Percentiles rank a stretch among this genome's conserved stretches.
These are phyloP conservation scores for Geotrichum klebahnii DNA, from an alignment of 1,139 yeast genomes.

Conservation along the genomic window DNA sequence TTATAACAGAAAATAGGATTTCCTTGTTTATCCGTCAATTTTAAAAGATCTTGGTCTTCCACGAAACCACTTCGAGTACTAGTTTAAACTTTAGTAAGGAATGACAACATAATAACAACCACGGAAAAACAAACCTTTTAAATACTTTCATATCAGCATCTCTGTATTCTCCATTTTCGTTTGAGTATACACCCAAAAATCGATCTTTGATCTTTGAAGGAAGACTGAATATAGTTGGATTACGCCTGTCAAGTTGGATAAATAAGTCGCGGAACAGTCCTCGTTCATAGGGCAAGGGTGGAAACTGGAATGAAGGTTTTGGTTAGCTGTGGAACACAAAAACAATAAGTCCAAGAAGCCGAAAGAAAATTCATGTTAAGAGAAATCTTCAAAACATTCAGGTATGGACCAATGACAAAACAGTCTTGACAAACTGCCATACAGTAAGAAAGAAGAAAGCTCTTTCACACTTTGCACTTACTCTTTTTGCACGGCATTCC, in stretches of 20 bases:
- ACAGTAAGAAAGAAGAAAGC: neutral
- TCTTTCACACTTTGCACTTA: slow-evolving; percentile 13
- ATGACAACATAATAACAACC: neutral
- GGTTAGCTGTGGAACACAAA: neutral
- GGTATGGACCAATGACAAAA: too few relatives aligned
- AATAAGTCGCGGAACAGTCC: slow-evolving; percentile 62
- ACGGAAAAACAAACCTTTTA: slow-evolving; percentile 34
- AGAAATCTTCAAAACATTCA: too few relatives aligned
- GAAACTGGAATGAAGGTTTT: slow-evolving; percentile 31
- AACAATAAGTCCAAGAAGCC: too few relatives aligned
- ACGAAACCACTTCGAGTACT: slow-evolving; percentile 37
- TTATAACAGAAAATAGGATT: slow-evolving; percentile 65
- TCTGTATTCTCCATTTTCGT: slow-evolving; percentile 65
- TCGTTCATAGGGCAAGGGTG: slow-evolving; percentile 36
- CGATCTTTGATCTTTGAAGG: slow-evolving; percentile 69
- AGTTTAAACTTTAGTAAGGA: neutral
- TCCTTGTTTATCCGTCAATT: slow-evolving; percentile 61
- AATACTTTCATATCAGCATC: slow-evolving; percentile 55
- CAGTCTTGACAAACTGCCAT: too few relatives aligned
- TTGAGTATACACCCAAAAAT: slow-evolving; percentile 68
- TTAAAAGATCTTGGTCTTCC: slow-evolving; percentile 59
- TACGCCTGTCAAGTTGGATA: slow-evolving; percentile 52
- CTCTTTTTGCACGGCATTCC: slow-evolving; percentile 48
- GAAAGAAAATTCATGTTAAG: too few relatives aligned
- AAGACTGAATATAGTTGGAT: slow-evolving; percentile 69